Conservation (phyloP, 495 filamentous ascomycete genomes). For the Aspergillus nidulans region DNA sequence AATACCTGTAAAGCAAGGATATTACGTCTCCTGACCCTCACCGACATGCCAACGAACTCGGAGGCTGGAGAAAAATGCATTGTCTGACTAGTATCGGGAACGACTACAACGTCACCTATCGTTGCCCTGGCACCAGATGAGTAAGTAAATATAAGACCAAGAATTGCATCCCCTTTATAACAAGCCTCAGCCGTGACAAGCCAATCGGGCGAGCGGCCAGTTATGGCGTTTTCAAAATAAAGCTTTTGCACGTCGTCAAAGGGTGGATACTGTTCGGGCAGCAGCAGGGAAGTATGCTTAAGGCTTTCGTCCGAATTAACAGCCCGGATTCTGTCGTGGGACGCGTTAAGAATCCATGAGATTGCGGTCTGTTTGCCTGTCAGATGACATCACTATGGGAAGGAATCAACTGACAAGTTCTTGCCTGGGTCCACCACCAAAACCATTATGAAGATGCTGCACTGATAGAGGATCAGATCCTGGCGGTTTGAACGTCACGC, state of each 20-base stretch:
- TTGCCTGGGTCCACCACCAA: no score
- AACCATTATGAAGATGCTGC: slow-evolving; percentile 1
- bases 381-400: not conserved
- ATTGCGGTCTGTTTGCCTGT: slow-evolving; percentile 5
- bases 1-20: not conserved
- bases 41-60: slow-evolving; percentile 5
- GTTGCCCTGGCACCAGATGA: slow-evolving; percentile 5
- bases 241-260: slow-evolving; percentile 14
- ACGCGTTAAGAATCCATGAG: slow-evolving; percentile 9
- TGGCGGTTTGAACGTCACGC: slow-evolving; percentile 6
- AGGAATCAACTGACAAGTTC: not conserved
- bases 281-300: not conserved
- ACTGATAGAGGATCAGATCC: not conserved
- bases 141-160: slow-evolving; percentile 11
- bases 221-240: slow-evolving; percentile 7
- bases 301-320: slow-evolving; percentile 4
- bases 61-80: slow-evolving; percentile 4
- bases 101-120: slow-evolving; percentile 4
- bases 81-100: not conserved
- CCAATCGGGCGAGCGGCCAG: not conserved
- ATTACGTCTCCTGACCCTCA: not conserved
- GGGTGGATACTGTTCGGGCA: slow-evolving; percentile 6
- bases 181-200: slow-evolving; percentile 1
- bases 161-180: not conserved
- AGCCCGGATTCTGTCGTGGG: slow-evolving; percentile 7